Conservation (phyloP, 2,329 filamentous ascomycete genomes). For the Arachnomyces sp. region DNA sequence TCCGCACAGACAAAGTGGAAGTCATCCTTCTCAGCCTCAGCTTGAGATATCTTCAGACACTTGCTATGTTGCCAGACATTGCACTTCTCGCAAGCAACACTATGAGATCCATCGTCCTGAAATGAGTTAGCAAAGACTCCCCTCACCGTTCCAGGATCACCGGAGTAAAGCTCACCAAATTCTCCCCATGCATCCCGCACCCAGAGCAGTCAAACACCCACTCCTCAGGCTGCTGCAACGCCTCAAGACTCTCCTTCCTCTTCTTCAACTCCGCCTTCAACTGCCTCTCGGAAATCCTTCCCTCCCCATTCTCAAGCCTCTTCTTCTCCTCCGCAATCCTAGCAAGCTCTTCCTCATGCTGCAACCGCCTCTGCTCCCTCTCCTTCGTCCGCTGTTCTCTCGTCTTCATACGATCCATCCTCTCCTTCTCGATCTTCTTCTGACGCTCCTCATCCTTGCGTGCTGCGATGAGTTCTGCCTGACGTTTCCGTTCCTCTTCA, state of each 20-base stretch:
- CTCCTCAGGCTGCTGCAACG: slow-evolving; percentile 66
- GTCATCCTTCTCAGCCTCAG: slow-evolving; percentile 71
- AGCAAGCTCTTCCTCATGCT: slow-evolving; percentile 75
- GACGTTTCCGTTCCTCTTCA: slow-evolving; percentile 60
- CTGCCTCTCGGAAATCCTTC: slow-evolving; percentile 66
- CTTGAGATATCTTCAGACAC: slow-evolving; percentile 71
- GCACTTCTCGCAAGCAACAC: slow-evolving; percentile 86
- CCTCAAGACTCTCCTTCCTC: slow-evolving; percentile 65
- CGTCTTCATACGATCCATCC: slow-evolving; percentile 71
- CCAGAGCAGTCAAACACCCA: slow-evolving; percentile 91
- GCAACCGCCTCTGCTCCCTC: slow-evolving; percentile 70
- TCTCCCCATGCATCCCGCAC: slow-evolving; percentile 81
- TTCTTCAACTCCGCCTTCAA: slow-evolving; percentile 75
- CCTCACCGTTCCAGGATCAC: neutral
- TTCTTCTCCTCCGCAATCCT: slow-evolving; percentile 69
- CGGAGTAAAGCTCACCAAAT: slow-evolving; percentile 43
- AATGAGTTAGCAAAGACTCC: slow-evolving; percentile 17
- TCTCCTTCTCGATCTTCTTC: slow-evolving; percentile 62
- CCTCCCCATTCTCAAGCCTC: slow-evolving; percentile 46
- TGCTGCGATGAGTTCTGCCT: slow-evolving; percentile 56
- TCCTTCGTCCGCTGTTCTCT: slow-evolving; percentile 80
- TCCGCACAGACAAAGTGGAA: slow-evolving; percentile 79
- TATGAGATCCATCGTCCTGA: slow-evolving; percentile 83
- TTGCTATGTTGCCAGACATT: slow-evolving; percentile 96
- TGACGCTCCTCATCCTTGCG: slow-evolving; percentile 50